Evolutionary conservation across 495 filamentous ascomycete genomes (phyloP), one percentile per base, ranked within the genome.

Genomic region (Penicillium canescens): DNA sequence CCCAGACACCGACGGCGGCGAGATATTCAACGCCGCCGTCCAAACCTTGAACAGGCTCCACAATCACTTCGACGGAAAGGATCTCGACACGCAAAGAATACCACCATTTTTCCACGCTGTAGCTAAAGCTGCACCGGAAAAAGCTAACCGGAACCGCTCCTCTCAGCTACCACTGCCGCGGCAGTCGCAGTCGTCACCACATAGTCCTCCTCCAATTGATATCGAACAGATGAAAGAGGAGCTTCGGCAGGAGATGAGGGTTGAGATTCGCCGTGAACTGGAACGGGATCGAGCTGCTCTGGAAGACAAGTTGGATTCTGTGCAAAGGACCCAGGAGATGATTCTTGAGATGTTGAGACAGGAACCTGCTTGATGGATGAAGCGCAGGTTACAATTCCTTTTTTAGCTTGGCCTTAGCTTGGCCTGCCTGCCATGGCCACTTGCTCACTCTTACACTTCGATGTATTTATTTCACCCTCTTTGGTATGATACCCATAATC

Each of bases 341-440:
- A 78, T 78, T 52, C 51, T 78, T 34, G 71, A 76, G 18, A 75
- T 78, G 73, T 50, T 78, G 46, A 65, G 71, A 55, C 75, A 75
- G 57, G 68, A 70, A 24, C 67, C 72, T 55, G 39, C 58, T 20
- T 70, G 61, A 67, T 56, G 33, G 4, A 24, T 26, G 14, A n/a
- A 18, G 18, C 18, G 28, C 28, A 7, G 28, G 28, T 31, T 10
- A 7, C 8, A 7, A 31, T 10, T 9, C 0, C 5, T 16, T 34
- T 7, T 9, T 47, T n/a, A 37, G 14, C 34, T 59, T 31, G 4
- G 28, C 28, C 28, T 35, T 38, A 36, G 20, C 31, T 47, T 31
- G 14, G 46, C 57, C 39, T 48, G 13, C 28, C 28, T 52, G 7
- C 24, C 2, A 31, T 31, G 28, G 28, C 28, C 7, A 31, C 28